Evolutionary conservation across 2,329 filamentous ascomycete genomes (phyloP).

Genomic region (Chaetomium sp.): DNA sequence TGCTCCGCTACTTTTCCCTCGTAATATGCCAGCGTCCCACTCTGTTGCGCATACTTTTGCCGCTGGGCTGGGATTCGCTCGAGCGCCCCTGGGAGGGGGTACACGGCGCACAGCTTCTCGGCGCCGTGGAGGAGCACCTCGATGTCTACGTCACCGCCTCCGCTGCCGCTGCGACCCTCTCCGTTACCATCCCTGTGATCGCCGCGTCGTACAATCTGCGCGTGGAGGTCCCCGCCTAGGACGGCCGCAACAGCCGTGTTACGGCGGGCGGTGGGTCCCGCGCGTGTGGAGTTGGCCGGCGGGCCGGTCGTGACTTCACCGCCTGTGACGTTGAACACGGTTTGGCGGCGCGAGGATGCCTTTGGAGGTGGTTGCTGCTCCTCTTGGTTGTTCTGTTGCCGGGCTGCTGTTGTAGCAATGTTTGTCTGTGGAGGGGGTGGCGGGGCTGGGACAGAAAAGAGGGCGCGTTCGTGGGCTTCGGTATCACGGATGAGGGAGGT

Average conservation of each 20-base stretch:
- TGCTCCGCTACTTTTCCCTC: slow-evolving; percentile 76
- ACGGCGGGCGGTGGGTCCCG: slow-evolving; percentile 47
- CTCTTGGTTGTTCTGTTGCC: slow-evolving; percentile 36
- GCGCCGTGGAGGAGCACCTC: slow-evolving; percentile 78
- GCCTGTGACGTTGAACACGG: slow-evolving; percentile 59
- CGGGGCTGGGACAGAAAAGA: slow-evolving; percentile 83
- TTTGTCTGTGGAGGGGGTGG: slow-evolving; percentile 36
- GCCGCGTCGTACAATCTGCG: slow-evolving; percentile 59
- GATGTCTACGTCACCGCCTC: slow-evolving; percentile 65
- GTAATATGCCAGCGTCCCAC: slow-evolving; percentile 70
- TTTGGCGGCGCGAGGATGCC: slow-evolving; percentile 46
- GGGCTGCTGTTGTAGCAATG: slow-evolving; percentile 15
- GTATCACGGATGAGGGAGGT: slow-evolving; percentile 92
- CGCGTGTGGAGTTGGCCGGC: slow-evolving; percentile 38
- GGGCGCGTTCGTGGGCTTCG: slow-evolving; percentile 84
- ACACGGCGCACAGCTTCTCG: slow-evolving; percentile 84
- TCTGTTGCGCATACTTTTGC: slow-evolving; percentile 62
- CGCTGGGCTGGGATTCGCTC: slow-evolving; percentile 71
- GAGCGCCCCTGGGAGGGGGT: slow-evolving; percentile 70
- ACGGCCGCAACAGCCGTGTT: slow-evolving; percentile 87
- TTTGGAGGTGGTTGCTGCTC: slow-evolving; percentile 30
- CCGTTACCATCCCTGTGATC: slow-evolving; percentile 23
- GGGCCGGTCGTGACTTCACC: slow-evolving; percentile 55
- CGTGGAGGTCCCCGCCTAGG: slow-evolving; percentile 78
- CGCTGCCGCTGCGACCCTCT: slow-evolving; percentile 39